Evolutionary conservation across 768 basidiomycete genomes (phyloP).

Genomic region (Lactarius pseudohatsudake): DNA sequence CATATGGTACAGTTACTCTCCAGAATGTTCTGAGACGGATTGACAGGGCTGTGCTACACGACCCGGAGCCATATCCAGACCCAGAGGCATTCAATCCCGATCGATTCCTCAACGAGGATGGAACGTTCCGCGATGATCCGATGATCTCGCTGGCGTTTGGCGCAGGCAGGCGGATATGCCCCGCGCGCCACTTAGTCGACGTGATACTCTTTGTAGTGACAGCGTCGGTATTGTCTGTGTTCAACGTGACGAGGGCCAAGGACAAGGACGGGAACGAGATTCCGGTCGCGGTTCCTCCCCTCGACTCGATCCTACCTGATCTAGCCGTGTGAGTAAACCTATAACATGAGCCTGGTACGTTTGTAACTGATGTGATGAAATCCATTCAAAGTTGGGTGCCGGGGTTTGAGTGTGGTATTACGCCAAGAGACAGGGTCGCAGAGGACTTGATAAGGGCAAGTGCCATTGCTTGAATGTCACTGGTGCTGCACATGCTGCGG

Average conservation of each 20-base stretch:
- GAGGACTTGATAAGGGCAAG: slow-evolving; percentile 1
- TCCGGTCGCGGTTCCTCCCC: not conserved
- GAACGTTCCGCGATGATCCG: slow-evolving; percentile 1
- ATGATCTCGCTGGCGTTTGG: not conserved
- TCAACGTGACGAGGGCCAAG: slow-evolving; percentile 15
- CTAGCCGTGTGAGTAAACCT: not conserved
- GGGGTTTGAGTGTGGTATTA: not conserved
- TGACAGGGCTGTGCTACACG: slow-evolving; percentile 18
- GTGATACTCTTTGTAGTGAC: not conserved
- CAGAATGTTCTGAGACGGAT: not conserved
- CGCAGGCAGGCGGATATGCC: not conserved
- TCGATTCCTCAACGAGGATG: slow-evolving; percentile 28
- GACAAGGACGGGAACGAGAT: not conserved
- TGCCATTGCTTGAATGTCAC: not conserved
- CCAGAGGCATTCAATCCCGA: slow-evolving; percentile 34
- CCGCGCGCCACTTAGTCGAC: not conserved
- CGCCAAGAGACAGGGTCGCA: not conserved
- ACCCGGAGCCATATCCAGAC: slow-evolving; percentile 33
- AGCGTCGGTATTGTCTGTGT: slow-evolving; percentile 13
- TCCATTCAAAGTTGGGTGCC: not conserved
- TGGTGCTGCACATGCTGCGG: not conserved
- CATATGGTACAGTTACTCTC: not conserved
- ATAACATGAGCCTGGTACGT: not conserved
- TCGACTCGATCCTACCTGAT: not conserved
- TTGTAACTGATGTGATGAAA: not conserved